Evolutionary conservation across 192 early-diverging fungal species (phyloP).

Genomic region (Coemansia sp.): DNA sequence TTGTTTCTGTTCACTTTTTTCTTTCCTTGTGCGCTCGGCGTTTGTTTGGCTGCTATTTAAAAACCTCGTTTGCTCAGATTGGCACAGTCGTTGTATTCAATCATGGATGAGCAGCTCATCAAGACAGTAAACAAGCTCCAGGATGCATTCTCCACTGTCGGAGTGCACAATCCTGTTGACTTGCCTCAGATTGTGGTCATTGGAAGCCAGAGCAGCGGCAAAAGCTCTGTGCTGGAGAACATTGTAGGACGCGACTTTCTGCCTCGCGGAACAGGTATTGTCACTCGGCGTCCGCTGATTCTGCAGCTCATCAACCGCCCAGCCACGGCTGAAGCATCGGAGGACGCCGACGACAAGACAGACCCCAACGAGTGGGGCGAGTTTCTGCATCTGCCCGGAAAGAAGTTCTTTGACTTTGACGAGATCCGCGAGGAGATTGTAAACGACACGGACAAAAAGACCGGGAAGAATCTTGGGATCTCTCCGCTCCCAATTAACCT

Average conservation of each 20-base stretch:
- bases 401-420: conserved; percentile 94
- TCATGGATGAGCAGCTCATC: conserved; percentile 62
- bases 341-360: conserved; percentile 47
- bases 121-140: conserved; percentile 81
- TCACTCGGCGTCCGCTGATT: conserved; percentile 92
- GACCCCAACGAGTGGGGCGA: conserved; percentile 97
- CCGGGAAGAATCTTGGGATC: conserved; percentile 80
- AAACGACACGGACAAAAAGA: conserved; percentile 87
- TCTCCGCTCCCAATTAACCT: conserved; percentile 98
- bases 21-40: background rate
- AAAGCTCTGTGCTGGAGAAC: conserved; percentile 98
- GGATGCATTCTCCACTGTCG: conserved; percentile 86
- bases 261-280: conserved; percentile 95
- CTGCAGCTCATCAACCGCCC: conserved; percentile 97
- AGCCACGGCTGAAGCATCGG: conserved; percentile 20
- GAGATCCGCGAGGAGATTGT: conserved; percentile 97
- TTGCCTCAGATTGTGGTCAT: conserved; percentile 87
- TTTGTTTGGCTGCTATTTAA: too few relatives aligned
- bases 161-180: conserved; percentile 87
- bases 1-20: background rate
- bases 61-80: background rate
- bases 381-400: conserved; percentile 96
- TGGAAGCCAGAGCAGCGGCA: conserved; percentile 86
- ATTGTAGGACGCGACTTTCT: conserved; percentile 99
- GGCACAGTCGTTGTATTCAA: conserved; percentile 2